Percentiles rank a stretch among this genome's conserved stretches.
These are phyloP conservation scores for Aspergillus chevalieri DNA, from an alignment of 2,329 filamentous ascomycete genomes.

Conservation along the genomic window DNA sequence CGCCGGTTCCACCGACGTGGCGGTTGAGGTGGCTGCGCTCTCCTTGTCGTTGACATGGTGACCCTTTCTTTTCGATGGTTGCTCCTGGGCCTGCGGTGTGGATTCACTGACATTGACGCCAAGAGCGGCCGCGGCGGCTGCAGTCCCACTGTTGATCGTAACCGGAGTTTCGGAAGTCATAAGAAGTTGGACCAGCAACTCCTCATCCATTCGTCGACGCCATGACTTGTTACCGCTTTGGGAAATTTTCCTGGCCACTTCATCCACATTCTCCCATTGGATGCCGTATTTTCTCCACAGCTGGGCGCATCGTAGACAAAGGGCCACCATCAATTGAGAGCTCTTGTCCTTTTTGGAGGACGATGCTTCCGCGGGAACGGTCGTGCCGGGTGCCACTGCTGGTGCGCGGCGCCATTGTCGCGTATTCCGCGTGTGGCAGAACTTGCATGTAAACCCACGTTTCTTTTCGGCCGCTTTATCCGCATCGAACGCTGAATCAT, in stretches of 20 bases:
- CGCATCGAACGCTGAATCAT: conserved; percentile 93
- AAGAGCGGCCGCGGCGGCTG: conserved; percentile 39
- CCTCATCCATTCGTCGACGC: conserved; percentile 88
- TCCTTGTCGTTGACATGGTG: conserved; percentile 45
- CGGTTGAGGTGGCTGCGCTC: conserved; percentile 42
- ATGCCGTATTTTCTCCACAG: conserved; percentile 95
- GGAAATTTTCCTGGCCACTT: conserved; percentile 79
- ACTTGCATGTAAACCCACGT: conserved; percentile 86
- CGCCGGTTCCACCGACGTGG: conserved; percentile 38
- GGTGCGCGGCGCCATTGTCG: conserved; percentile 90
- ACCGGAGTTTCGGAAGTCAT: conserved; percentile 42
- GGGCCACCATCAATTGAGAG: conserved; percentile 66
- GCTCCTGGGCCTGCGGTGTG: conserved; percentile 29
- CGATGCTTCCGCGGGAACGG: conserved; percentile 58
- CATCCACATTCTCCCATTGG: conserved; percentile 90
- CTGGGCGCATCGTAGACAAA: conserved; percentile 85
- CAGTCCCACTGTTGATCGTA: conserved; percentile 37
- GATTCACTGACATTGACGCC: conserved; percentile 35
- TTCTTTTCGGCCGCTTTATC: conserved; percentile 76
- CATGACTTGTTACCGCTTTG: conserved; percentile 72
- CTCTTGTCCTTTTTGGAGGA: conserved; percentile 73
- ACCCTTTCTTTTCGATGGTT: conserved; percentile 57
- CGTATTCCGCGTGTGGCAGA: conserved; percentile 73
- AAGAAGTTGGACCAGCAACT: conserved; percentile 53
- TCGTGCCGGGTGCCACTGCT: conserved; percentile 63